phyloP scores from a whole-genome alignment of 169 alveolate genomes.

The Toxoplasma gondii region DNA sequence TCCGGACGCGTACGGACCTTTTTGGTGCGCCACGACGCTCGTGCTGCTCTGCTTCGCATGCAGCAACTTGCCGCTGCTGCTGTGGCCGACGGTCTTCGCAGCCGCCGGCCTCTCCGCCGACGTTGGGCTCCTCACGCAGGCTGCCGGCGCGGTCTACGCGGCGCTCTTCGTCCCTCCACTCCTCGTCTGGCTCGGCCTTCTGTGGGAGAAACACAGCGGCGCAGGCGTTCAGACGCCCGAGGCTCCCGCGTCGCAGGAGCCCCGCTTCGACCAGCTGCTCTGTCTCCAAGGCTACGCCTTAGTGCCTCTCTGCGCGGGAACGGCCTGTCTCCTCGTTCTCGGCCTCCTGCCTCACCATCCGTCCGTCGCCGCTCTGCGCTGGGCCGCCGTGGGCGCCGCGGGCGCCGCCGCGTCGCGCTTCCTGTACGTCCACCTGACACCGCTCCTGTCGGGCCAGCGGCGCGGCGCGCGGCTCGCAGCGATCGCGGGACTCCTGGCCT shows the following conservation, averaged over 20 bases:
- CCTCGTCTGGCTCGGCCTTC: slow-evolving; percentile 10
- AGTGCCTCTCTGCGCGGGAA: not conserved
- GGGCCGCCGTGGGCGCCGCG: not conserved
- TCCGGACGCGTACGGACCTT: slow-evolving; percentile 25
- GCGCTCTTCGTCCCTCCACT: not conserved
- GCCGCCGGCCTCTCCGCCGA: not conserved
- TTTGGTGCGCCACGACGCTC: slow-evolving; percentile 33
- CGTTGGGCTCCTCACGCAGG: not conserved
- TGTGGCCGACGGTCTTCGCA: not conserved
- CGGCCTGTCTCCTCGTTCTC: not conserved
- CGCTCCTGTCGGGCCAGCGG: not conserved
- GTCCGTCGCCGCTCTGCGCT: not conserved
- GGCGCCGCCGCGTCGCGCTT: not conserved
- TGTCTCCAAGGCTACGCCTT: slow-evolving; percentile 26
- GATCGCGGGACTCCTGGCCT: not conserved
- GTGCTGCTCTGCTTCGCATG: slow-evolving; percentile 6
- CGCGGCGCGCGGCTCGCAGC: not conserved
- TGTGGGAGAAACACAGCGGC: slow-evolving; percentile 17
- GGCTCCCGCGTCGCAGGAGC: not conserved
- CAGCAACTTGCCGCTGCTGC: slow-evolving; percentile 32
- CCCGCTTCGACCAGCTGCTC: slow-evolving; percentile 23
- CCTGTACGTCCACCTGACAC: not conserved
- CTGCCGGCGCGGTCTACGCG: not conserved
- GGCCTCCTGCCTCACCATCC: not conserved
- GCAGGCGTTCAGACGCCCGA: not conserved